Conservation (phyloP, 306 rosid species). For the Prunus dulcis region DNA sequence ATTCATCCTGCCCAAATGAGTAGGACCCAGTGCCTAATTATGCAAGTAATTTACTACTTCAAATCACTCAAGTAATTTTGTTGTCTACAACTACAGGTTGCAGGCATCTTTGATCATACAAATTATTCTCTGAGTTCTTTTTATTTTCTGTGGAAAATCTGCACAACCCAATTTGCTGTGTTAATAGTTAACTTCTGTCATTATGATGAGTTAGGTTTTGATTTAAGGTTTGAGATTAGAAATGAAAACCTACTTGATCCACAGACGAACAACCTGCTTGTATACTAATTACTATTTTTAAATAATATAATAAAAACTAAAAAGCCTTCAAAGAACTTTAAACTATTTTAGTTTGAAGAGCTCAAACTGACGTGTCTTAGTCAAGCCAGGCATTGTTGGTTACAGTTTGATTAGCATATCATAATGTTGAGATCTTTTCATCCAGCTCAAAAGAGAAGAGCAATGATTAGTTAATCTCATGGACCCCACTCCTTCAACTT, state of each 20-base stretch:
- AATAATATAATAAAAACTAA: no score
- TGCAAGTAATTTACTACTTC: not conserved
- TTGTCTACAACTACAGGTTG: no score
- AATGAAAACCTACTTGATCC: not conserved
- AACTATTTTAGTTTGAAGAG: not conserved
- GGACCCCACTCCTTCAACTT: constrained; percentile 29
- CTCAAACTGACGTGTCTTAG: not conserved
- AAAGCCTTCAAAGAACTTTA: not conserved
- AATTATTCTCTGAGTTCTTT: not conserved
- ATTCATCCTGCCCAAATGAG: not conserved
- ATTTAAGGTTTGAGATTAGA: not conserved
- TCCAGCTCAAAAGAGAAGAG: constrained; percentile 26
- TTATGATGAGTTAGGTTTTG: not conserved
- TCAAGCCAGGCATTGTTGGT: not conserved
- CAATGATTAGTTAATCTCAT: constrained; percentile 22
- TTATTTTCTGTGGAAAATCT: no score
- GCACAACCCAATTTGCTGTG: no score
- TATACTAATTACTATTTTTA: no score
- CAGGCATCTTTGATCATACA: not conserved
- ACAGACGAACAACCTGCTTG: not conserved
- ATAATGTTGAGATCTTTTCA: not conserved
- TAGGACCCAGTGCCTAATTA: constrained; percentile 2
- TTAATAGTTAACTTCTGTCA: not conserved
- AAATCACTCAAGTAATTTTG: not conserved
- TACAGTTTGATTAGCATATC: constrained; percentile 15